These are phyloP conservation scores for Vanderwaltozyma verrucispora DNA, from an alignment of 805 yeast species.

Conservation along the genomic window DNA sequence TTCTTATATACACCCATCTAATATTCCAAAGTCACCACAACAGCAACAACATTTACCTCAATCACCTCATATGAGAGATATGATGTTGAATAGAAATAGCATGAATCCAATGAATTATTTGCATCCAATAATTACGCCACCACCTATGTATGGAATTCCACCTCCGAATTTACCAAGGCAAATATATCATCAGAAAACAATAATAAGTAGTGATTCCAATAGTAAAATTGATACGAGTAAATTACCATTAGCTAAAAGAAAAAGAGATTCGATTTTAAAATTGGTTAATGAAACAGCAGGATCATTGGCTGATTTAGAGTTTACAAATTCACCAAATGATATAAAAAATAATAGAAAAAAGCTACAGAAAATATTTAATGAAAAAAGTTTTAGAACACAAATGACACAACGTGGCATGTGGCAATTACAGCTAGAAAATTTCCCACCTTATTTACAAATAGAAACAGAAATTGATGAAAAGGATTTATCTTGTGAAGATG, in stretches of 20 bases:
- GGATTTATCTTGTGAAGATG: neutral
- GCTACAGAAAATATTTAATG: conserved; percentile 25
- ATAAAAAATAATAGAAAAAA: conserved; percentile 7
- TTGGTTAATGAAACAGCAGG: conserved; percentile 2
- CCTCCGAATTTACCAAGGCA: conserved; percentile 1
- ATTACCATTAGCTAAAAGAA: neutral
- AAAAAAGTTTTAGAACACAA: conserved; percentile 25
- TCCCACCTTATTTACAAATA: conserved; percentile 26
- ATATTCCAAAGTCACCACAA: neutral
- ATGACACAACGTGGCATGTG: conserved; percentile 28
- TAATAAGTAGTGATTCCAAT: neutral
- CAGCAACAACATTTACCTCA: neutral
- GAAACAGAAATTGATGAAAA: conserved; percentile 9
- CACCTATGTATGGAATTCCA: neutral
- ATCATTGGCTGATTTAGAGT: neutral
- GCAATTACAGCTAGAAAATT: conserved; percentile 23
- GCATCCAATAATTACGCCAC: conserved; percentile 1
- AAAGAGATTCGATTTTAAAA: conserved; percentile 2
- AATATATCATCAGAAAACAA: conserved; percentile 2
- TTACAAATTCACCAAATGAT: neutral
- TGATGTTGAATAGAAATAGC: neutral
- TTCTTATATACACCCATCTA: neutral
- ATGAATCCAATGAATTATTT: neutral
- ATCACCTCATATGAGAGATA: neutral
- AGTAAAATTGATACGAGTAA: neutral